Evolutionary conservation across 352 stramenopile genomes (phyloP), one percentile per base, ranked within the genome.

Genomic region (Globisporangium polare): DNA sequence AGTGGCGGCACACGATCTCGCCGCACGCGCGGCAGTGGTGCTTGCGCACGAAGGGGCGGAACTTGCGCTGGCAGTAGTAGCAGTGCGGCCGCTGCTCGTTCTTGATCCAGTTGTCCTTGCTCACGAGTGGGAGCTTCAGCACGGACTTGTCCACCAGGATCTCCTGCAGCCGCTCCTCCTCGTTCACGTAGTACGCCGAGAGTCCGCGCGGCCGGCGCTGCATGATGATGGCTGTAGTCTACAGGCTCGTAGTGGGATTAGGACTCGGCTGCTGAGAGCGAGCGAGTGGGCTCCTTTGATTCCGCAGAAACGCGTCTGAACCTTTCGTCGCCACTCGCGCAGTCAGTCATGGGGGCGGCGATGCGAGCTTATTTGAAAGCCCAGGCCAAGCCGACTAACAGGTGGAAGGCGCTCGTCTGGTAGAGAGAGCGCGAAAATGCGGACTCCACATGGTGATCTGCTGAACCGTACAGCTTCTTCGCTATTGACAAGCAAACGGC

Each of bases 11-110:
- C 17, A 94, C 77, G 24, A 96, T 72, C 29, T 93, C 84, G 12
- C 85, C 86, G 37, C 87, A 96, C 0, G 69, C 81, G 35, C 84
- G 85, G 53, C 87, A 96, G 62, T 96, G 83, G 51, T 90, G 82
- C 62, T 89, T 87, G 37, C 89, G 69, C 27, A 74, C 76, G 47
- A 96, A 92, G 0, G 83, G 75, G 2, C 75, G 80, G 58, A 96
- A 95, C 67, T 80, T 90, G 51, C 73, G 71, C 18, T 84, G 71
- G 51, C 87, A 96, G 60, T 88, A 93, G 60, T 86, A 90, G 68
- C 87, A 95, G 58, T 85, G 75, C 42, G 78, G 58, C 0, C 82
- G 80, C 43, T 83, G 67, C 7, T 89, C 78, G 43, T 86, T 80
- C 50, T 83, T 81, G 71, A 92, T 75, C 85, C 81, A 94, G 58